Evolutionary conservation across 2,329 filamentous ascomycete species (phyloP).

Genomic region (Fusarium drepaniforme): DNA sequence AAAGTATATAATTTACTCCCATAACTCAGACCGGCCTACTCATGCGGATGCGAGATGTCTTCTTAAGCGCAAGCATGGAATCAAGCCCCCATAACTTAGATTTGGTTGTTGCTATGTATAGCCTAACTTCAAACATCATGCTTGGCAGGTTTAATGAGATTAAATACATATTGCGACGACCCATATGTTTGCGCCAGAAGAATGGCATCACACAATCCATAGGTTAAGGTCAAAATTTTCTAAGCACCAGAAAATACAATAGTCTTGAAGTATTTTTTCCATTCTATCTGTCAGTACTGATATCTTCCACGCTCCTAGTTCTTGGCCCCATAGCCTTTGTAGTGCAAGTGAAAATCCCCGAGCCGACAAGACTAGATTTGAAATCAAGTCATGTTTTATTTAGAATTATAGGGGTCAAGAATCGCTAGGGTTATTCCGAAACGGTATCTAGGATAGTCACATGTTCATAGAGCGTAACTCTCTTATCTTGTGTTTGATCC

Average conservation of each 20-base stretch:
- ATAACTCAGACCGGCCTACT: no score
- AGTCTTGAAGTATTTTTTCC: no score
- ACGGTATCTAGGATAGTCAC: background rate
- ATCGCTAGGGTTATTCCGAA: background rate
- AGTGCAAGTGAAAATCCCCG: background rate
- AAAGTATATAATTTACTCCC: no score
- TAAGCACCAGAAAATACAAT: background rate
- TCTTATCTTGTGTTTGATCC: background rate
- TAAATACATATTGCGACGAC: background rate
- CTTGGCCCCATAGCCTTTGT: background rate
- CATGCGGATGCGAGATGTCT: no score
- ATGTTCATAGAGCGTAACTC: no score
- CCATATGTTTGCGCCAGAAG: background rate
- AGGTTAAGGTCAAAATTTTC: background rate
- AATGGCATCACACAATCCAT: background rate
- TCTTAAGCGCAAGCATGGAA: background rate
- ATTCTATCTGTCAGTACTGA: background rate
- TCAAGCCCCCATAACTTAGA: background rate
- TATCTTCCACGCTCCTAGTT: background rate
- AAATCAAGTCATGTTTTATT: background rate
- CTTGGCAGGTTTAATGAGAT: background rate
- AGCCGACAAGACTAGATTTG: background rate
- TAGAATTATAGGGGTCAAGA: background rate
- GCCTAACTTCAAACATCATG: background rate
- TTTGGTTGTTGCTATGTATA: background rate